Conservation (phyloP, 2,329 filamentous ascomycete genomes). For the Daldinia eschscholtzii region DNA sequence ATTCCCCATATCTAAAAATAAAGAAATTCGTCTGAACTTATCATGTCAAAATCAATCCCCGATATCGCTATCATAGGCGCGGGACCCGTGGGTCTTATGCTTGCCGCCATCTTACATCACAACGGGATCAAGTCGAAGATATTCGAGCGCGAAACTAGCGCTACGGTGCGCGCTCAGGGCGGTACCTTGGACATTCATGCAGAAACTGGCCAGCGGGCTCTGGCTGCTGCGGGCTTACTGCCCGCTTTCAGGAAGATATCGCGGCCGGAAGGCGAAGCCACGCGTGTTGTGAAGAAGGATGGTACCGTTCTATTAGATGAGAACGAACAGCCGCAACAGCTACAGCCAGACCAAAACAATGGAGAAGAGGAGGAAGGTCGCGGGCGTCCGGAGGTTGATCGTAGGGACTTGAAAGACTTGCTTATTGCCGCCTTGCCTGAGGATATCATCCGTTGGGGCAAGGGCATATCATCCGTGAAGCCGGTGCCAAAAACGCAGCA, state of each 20-base stretch:
- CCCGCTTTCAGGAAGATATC: constrained; percentile 46
- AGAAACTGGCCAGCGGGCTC: constrained; percentile 49
- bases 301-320: constrained; percentile 46
- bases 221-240: constrained; percentile 51
- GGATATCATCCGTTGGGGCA: constrained; percentile 44
- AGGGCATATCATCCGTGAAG: constrained; percentile 27
- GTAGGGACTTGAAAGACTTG: constrained; percentile 44
- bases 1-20: neutral
- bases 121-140: constrained; percentile 47
- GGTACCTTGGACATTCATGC: constrained; percentile 64
- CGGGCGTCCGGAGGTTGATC: constrained; percentile 47
- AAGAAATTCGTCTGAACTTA: neutral
- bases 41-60: constrained; percentile 25
- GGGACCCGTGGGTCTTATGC: constrained; percentile 51
- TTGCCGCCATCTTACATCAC: constrained; percentile 50
- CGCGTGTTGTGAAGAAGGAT: constrained; percentile 44
- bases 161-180: constrained; percentile 58
- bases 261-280: constrained; percentile 44
- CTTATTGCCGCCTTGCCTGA: constrained; percentile 41
- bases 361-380: constrained; percentile 19
- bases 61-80: constrained; percentile 52
- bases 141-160: constrained; percentile 51
- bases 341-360: neutral
- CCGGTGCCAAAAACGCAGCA: constrained; percentile 26
- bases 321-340: constrained; percentile 18